Percentiles rank a stretch among this genome's conserved stretches.
These are phyloP conservation scores for Kingdonia uniflora DNA, from an alignment of 164 flowering plant species.

Conservation along the genomic window DNA sequence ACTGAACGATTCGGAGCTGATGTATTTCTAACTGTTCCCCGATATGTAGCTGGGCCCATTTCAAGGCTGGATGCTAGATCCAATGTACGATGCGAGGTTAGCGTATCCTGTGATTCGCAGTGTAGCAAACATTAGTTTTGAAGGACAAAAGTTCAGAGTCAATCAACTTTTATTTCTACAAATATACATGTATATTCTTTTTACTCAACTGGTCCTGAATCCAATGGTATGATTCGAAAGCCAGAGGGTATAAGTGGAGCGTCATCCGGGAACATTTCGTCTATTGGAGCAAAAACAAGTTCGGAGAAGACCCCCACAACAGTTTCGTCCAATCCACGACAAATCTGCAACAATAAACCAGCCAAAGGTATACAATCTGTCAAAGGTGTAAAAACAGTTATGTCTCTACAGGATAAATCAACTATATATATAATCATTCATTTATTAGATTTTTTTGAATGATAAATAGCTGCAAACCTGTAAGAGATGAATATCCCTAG, in stretches of 20 bases:
- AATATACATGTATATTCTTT: not conserved
- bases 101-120: slow-evolving; percentile 38
- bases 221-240: slow-evolving; percentile 77
- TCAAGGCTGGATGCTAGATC: slow-evolving; percentile 93
- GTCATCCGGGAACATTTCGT: slow-evolving; percentile 93
- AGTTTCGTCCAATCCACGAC: slow-evolving; percentile 79
- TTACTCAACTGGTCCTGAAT: slow-evolving; percentile 63
- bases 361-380: not conserved
- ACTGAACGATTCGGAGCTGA: slow-evolving; percentile 41
- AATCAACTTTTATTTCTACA: no score
- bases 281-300: slow-evolving; percentile 90
- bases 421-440: no score
- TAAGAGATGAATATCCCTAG: slow-evolving; percentile 80
- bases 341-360: slow-evolving; percentile 38
- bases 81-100: slow-evolving; percentile 49
- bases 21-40: slow-evolving; percentile 24
- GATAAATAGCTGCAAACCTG: slow-evolving; percentile 37
- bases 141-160: not conserved
- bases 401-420: no score
- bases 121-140: slow-evolving; percentile 14
- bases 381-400: not conserved
- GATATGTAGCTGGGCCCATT: slow-evolving; percentile 49
- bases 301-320: slow-evolving; percentile 88
- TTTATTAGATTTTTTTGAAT: no score
- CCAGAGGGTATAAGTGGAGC: slow-evolving; percentile 83